Evolutionary conservation across 2,329 filamentous ascomycete species (phyloP).

Genomic region (Aspergillus piperis): DNA sequence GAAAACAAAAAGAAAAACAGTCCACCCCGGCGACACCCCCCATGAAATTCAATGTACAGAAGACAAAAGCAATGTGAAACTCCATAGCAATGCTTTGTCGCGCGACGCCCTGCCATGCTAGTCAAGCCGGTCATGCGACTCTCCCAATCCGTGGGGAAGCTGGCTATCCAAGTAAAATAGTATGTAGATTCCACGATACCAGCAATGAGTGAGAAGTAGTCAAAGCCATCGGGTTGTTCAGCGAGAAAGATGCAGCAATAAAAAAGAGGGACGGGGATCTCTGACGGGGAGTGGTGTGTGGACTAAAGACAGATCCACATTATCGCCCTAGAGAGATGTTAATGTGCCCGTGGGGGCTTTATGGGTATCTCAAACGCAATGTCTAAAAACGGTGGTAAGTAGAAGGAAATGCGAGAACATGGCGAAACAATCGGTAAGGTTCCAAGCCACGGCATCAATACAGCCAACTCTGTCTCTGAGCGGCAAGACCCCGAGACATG

Average conservation of each 20-base stretch:
- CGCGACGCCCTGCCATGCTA: conserved; percentile 35
- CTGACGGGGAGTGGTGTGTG: conserved; percentile 11
- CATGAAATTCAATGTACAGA: conserved; percentile 20
- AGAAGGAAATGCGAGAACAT: conserved; percentile 12
- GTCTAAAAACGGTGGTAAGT: conserved; percentile 23
- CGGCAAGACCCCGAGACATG: neutral
- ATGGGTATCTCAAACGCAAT: conserved; percentile 36
- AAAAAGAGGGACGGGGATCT: conserved; percentile 11
- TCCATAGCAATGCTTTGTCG: conserved; percentile 29
- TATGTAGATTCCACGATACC: neutral
- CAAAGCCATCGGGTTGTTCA: neutral
- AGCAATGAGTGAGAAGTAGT: neutral
- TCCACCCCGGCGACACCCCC: neutral
- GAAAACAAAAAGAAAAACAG: conserved; percentile 7
- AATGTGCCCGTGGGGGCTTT: conserved; percentile 24
- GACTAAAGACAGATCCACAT: conserved; percentile 11
- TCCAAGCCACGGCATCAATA: conserved; percentile 3
- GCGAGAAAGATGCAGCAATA: conserved; percentile 2
- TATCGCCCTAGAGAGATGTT: conserved; percentile 17
- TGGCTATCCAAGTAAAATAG: conserved; percentile 3
- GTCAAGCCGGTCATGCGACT: conserved; percentile 20
- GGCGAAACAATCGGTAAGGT: neutral
- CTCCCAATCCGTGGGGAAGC: conserved; percentile 11
- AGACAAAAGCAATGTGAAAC: conserved; percentile 24
- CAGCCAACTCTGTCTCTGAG: neutral